Conservation (phyloP, 1,284 basidiomycete genomes). For the Xerocomus nothofagi region DNA sequence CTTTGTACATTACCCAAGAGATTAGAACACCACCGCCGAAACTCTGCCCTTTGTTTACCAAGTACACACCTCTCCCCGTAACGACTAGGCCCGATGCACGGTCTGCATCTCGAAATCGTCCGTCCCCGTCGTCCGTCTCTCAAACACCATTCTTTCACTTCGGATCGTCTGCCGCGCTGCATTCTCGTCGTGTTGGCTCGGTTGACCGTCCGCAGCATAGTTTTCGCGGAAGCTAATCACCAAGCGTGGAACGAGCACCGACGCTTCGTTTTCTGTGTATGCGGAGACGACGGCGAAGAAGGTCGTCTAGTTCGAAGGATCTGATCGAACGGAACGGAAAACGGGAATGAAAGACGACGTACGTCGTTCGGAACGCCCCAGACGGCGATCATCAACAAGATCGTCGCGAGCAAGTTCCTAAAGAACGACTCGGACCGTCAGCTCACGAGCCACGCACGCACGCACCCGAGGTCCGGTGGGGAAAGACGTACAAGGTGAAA, state of each 20-base stretch:
- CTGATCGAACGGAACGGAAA: background rate
- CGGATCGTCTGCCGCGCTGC: background rate
- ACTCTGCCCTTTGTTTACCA: background rate
- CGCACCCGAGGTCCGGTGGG: too few relatives aligned
- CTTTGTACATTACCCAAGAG: too few relatives aligned
- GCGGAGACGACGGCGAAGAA: slow-evolving; percentile 18
- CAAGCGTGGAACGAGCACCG: slow-evolving; percentile 19
- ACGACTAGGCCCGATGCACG: background rate
- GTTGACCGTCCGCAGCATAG: slow-evolving; percentile 6
- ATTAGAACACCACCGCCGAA: background rate
- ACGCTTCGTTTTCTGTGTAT: slow-evolving; percentile 16
- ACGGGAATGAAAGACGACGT: background rate
- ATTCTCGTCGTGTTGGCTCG: background rate
- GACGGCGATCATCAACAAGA: slow-evolving; percentile 17
- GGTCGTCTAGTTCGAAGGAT: background rate
- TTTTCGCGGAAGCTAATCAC: slow-evolving; percentile 22
- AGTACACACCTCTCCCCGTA: background rate
- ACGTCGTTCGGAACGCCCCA: slow-evolving; percentile 22
- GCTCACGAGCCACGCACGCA: too few relatives aligned
- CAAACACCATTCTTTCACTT: slow-evolving; percentile 13
- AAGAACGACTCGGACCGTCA: background rate
- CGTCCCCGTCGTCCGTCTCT: background rate
- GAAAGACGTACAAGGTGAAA: slow-evolving; percentile 17
- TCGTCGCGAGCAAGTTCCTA: slow-evolving; percentile 20
- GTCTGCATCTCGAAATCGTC: slow-evolving; percentile 11